Percentiles rank a stretch among this genome's conserved stretches.
Conservation (phyloP, 805 yeast genomes). For the Candida boleticola region DNA sequence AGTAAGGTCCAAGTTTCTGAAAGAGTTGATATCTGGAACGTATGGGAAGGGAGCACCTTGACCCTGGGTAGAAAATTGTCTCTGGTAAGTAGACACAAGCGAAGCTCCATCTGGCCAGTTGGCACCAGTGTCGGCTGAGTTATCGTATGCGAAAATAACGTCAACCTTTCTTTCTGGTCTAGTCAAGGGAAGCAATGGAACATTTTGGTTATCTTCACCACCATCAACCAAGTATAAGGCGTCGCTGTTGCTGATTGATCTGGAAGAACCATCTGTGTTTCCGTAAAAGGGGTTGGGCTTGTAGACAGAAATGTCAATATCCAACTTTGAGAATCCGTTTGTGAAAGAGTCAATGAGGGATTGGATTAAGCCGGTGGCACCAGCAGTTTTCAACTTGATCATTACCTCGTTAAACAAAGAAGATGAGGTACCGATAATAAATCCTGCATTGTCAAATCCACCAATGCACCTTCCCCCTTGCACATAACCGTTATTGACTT, state of each 20-base stretch:
- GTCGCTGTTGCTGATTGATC: constrained; percentile 20
- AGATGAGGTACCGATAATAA: constrained; percentile 40
- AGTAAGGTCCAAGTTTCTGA: constrained; percentile 59
- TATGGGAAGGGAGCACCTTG: constrained; percentile 70
- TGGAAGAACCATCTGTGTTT: constrained; percentile 18
- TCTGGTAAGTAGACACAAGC: constrained; percentile 29
- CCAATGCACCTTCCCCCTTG: constrained; percentile 20
- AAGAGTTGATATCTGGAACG: constrained; percentile 68
- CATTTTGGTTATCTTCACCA: constrained; percentile 42
- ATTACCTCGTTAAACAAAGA: constrained; percentile 36
- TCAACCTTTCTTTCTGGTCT: constrained; percentile 36
- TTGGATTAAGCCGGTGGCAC: constrained; percentile 21
- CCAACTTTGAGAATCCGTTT: constrained; percentile 18
- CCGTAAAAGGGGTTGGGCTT: constrained; percentile 40
- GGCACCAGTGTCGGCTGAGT: constrained; percentile 36
- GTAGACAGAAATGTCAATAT: constrained; percentile 39
- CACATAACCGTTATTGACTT: constrained; percentile 20
- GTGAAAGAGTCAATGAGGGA: constrained; percentile 24
- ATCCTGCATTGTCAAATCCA: constrained; percentile 39
- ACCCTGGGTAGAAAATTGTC: constrained; percentile 43
- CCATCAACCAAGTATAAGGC: constrained; percentile 41
- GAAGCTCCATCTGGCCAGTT: constrained; percentile 46
- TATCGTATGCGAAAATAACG: constrained; percentile 42
- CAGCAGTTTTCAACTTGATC: constrained; percentile 19
- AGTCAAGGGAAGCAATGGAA: constrained; percentile 41